Percentiles rank a stretch among this genome's conserved stretches.
Evolutionary conservation across 208 protist genomes (phyloP).

Genomic region (Leishmania martiniquensis): DNA sequence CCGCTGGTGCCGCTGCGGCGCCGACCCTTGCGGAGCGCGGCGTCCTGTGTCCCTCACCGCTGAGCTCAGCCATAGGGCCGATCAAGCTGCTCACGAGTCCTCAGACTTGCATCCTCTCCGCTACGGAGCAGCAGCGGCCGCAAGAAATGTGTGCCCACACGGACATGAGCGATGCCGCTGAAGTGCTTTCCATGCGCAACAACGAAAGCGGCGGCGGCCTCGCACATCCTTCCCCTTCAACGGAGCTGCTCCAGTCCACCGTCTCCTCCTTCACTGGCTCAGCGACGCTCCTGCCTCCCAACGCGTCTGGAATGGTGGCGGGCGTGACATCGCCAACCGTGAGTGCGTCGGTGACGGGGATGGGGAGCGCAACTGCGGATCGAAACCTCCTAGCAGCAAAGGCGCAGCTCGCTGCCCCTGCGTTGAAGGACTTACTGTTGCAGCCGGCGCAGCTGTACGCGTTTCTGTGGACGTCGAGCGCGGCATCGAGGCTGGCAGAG

Average conservation of each 20-base stretch:
- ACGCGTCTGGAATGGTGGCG: neutral
- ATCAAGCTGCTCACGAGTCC: too few relatives aligned
- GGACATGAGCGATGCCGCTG: neutral
- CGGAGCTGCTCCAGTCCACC: neutral
- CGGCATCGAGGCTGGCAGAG: slow-evolving; percentile 2
- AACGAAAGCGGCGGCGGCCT: neutral
- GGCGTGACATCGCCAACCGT: neutral
- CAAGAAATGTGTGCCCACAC: neutral
- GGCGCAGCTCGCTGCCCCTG: slow-evolving; percentile 8
- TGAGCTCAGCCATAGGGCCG: neutral
- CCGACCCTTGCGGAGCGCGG: neutral
- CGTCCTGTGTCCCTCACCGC: neutral
- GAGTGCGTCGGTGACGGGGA: neutral
- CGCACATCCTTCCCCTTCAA: neutral
- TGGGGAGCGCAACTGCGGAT: neutral
- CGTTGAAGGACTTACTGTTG: slow-evolving; percentile 18
- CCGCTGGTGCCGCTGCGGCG: neutral
- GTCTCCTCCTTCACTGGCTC: slow-evolving; percentile 5
- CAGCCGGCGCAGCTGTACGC: slow-evolving; percentile 17
- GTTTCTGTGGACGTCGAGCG: slow-evolving; percentile 19
- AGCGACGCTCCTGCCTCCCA: neutral
- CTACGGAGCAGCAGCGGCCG: neutral
- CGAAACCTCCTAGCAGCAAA: slow-evolving; percentile 13
- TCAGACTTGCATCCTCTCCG: neutral
- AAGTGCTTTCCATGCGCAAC: neutral